Evolutionary conservation across 352 stramenopile genomes (phyloP).

Genomic region (Globisporangium megalacanthum): DNA sequence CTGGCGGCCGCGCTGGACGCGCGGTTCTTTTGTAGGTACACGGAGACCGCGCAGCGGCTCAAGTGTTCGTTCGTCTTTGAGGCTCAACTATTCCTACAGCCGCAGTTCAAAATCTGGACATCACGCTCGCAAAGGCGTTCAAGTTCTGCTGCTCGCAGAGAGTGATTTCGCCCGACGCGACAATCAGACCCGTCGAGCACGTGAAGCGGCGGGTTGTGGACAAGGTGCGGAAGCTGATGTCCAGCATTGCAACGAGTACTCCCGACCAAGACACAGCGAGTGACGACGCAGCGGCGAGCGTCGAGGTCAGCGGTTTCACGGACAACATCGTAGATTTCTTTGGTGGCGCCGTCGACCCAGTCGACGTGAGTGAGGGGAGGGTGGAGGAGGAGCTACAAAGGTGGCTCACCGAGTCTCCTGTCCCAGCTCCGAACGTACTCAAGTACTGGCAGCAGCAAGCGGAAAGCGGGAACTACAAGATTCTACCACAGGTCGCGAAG

Average conservation of each 20-base stretch:
- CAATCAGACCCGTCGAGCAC: background rate
- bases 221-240: too few relatives aligned
- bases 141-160: background rate
- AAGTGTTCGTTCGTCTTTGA: background rate
- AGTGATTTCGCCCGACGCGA: background rate
- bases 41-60: background rate
- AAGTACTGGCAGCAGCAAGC: background rate
- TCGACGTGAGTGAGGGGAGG: background rate
- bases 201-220: too few relatives aligned
- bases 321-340: background rate
- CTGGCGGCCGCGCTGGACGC: background rate
- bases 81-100: background rate
- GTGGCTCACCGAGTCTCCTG: background rate
- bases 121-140: background rate
- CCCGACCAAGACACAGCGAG: too few relatives aligned
- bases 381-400: background rate
- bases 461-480: too few relatives aligned
- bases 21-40: background rate
- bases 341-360: background rate
- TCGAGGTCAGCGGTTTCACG: background rate
- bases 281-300: too few relatives aligned
- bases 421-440: background rate
- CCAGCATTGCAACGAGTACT: too few relatives aligned
- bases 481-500: too few relatives aligned
- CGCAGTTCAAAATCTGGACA: background rate